A percentile compares a stretch with the other conserved stretches of the same genome.
Conservation (phyloP, 2,329 filamentous ascomycete species). For the Talaromyces sp. region DNA sequence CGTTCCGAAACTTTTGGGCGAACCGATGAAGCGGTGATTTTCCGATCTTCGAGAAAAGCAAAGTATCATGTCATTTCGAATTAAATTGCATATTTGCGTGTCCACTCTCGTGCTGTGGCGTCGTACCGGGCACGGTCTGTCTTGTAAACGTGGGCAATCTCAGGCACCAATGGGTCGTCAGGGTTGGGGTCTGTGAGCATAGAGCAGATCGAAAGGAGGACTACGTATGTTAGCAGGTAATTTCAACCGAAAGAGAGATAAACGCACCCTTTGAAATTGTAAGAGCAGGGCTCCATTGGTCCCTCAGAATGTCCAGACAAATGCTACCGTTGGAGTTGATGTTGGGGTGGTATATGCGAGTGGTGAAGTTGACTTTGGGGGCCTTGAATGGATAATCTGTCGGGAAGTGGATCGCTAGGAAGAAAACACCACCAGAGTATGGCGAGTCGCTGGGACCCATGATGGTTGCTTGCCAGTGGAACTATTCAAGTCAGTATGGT, state of each 20-base stretch:
- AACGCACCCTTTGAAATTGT: conserved; percentile 90
- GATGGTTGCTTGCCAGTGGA: conserved; percentile 99
- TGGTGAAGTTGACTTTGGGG: conserved; percentile 99
- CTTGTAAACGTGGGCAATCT: conserved; percentile 99
- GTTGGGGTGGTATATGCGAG: conserved; percentile 98
- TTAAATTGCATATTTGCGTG: conserved; percentile 96
- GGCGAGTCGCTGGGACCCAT: conserved; percentile 99
- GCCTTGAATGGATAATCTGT: conserved; percentile 99
- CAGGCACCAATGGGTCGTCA: conserved; percentile 95
- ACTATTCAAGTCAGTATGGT: conserved; percentile 52
- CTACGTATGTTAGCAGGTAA: conserved; percentile 46
- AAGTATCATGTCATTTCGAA: conserved; percentile 27
- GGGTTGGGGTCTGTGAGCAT: conserved; percentile 99
- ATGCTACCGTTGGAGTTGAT: conserved; percentile 99
- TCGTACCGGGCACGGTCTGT: conserved; percentile 95
- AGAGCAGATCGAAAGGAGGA: conserved; percentile 97
- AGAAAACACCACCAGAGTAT: conserved; percentile 98
- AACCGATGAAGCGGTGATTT: neutral
- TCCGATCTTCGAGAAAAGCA: conserved; percentile 23
- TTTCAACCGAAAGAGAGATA: conserved; percentile 19
- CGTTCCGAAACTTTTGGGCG: conserved; percentile 3
- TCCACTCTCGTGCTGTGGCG: conserved; percentile 96
- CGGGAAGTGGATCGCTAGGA: conserved; percentile 97
- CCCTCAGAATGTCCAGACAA: conserved; percentile 95
- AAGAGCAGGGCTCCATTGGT: conserved; percentile 98